phyloP scores from a whole-genome alignment of 148 eudicot genomes.

The Chenopodium formosanum region DNA sequence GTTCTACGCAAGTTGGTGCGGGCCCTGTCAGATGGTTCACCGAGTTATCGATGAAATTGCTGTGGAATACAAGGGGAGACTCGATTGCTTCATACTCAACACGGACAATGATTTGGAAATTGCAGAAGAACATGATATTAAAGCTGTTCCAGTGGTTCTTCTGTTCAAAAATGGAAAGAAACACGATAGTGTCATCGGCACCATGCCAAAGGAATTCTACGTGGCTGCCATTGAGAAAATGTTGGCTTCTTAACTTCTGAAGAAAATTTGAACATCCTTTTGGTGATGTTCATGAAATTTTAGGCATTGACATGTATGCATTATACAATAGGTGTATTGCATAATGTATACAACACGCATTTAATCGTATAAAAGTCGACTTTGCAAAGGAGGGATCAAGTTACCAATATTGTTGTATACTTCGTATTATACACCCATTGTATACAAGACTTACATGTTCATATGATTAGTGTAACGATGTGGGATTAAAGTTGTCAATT shows the following conservation, averaged over 20 bases:
- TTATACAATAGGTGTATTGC: not conserved
- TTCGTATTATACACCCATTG: too few species aligned
- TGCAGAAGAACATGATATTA: conserved; percentile 70
- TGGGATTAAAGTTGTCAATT: not conserved
- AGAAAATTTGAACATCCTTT: not conserved
- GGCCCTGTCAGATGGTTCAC: conserved; percentile 97
- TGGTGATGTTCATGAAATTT: conserved; percentile 11
- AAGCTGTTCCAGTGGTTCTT: conserved; percentile 88
- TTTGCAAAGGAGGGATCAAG: too few species aligned
- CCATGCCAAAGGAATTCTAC: conserved; percentile 96
- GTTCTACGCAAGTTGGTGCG: conserved; percentile 93
- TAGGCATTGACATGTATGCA: not conserved
- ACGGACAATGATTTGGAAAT: conserved; percentile 54
- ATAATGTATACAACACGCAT: too few species aligned
- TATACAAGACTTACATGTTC: too few species aligned
- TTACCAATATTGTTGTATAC: too few species aligned
- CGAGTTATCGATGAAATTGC: conserved; percentile 92
- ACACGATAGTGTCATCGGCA: conserved; percentile 56
- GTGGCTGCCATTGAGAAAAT: conserved; percentile 73
- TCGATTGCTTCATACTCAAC: conserved; percentile 63
- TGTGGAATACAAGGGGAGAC: conserved; percentile 57
- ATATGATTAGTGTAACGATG: too few species aligned
- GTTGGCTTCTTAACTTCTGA: conserved; percentile 35
- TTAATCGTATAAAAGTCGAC: too few species aligned
- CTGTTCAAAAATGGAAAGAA: conserved; percentile 84